Evolutionary conservation across 2,329 filamentous ascomycete genomes (phyloP).

Genomic region (Pestalotiopsis fici): DNA sequence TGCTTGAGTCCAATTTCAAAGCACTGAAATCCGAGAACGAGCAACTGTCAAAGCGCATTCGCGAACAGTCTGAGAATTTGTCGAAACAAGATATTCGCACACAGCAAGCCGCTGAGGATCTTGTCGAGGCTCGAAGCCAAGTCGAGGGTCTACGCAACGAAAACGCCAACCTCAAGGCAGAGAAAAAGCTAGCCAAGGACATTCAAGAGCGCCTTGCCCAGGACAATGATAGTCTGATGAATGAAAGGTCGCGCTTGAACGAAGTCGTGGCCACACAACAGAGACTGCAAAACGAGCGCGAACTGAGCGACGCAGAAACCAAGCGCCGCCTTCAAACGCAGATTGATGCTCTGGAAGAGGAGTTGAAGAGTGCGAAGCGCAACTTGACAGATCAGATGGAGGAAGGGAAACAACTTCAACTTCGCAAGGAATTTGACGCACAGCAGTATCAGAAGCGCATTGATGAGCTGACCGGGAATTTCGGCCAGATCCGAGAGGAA

Average conservation of each 20-base stretch:
- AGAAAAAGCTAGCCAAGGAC: constrained; percentile 92
- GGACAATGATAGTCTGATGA: constrained; percentile 81
- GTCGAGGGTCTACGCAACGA: constrained; percentile 89
- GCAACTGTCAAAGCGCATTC: constrained; percentile 82
- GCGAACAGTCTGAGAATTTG: constrained; percentile 75
- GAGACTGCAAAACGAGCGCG: constrained; percentile 87
- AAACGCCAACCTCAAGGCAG: constrained; percentile 88
- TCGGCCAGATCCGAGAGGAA: constrained; percentile 83
- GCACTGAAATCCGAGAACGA: constrained; percentile 82
- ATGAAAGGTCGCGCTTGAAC: constrained; percentile 84
- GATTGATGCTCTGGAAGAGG: constrained; percentile 77
- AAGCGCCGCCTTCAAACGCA: constrained; percentile 78
- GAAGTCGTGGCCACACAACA: constrained; percentile 82
- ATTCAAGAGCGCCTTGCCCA: constrained; percentile 87
- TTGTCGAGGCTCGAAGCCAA: constrained; percentile 81
- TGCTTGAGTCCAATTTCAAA: constrained; percentile 84
- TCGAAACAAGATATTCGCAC: constrained; percentile 89
- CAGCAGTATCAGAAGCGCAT: constrained; percentile 89
- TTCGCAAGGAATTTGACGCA: constrained; percentile 87
- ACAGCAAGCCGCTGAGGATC: constrained; percentile 89
- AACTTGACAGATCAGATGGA: constrained; percentile 83
- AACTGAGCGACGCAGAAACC: constrained; percentile 78
- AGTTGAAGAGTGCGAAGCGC: constrained; percentile 76
- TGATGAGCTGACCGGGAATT: constrained; percentile 81
- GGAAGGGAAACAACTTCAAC: constrained; percentile 77